Percentiles rank a stretch among this genome's conserved stretches.
Conservation (phyloP, 257 asterid genomes). For the Penstemon davidsonii region DNA sequence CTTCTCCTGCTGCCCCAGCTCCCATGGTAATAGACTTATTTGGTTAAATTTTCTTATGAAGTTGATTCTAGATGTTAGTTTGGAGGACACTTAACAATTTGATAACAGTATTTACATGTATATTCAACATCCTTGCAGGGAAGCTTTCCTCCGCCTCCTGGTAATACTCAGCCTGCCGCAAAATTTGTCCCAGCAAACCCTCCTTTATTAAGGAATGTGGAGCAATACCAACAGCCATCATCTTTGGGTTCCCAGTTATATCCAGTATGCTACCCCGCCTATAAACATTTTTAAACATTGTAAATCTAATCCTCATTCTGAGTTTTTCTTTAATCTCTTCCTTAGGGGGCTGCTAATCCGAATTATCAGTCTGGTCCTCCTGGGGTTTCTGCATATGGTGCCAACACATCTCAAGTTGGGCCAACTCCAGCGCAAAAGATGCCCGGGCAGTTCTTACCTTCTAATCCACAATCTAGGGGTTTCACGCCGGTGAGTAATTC, state of each 20-base stretch:
- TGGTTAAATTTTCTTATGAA: slow-evolving; percentile 18
- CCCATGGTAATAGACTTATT: slow-evolving; percentile 44
- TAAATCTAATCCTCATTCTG: slow-evolving; percentile 22
- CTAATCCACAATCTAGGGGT: slow-evolving; percentile 61
- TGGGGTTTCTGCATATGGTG: slow-evolving; percentile 53
- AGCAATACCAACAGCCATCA: slow-evolving; percentile 84
- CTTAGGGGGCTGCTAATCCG: slow-evolving; percentile 59
- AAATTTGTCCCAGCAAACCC: slow-evolving; percentile 78
- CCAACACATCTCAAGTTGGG: slow-evolving; percentile 48
- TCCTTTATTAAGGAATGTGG: slow-evolving; percentile 66
- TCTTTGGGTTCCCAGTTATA: slow-evolving; percentile 86
- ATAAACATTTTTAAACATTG: neutral
- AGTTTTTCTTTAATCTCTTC: slow-evolving; percentile 23
- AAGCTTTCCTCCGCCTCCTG: slow-evolving; percentile 66
- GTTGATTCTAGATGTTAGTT: slow-evolving; percentile 15
- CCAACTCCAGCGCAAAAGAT: slow-evolving; percentile 59
- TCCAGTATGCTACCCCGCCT: slow-evolving; percentile 58
- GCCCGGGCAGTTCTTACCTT: slow-evolving; percentile 55
- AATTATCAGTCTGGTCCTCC: slow-evolving; percentile 65
- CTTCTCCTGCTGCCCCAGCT: slow-evolving; percentile 63
- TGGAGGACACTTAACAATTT: neutral
- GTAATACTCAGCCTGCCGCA: slow-evolving; percentile 59
- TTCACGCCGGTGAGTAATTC: slow-evolving; percentile 67
- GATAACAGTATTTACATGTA: neutral
- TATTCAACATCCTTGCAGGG: slow-evolving; percentile 46